Evolutionary conservation across 495 filamentous ascomycete genomes (phyloP).

Genomic region (Letharia lupina): DNA sequence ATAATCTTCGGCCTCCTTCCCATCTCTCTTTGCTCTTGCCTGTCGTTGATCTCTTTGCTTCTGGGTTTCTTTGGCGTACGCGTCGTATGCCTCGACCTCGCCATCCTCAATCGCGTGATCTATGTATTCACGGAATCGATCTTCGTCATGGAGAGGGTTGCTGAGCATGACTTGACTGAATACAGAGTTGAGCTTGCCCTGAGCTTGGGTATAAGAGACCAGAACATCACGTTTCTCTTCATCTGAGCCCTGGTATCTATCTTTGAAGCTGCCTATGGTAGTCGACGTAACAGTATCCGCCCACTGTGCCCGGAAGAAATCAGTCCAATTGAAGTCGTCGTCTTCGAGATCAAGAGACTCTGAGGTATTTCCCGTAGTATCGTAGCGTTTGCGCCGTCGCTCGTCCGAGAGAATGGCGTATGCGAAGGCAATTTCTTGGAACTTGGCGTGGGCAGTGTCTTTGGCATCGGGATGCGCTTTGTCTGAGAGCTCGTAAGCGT

Average conservation of each 20-base stretch:
- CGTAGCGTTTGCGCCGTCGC: constrained; percentile 70
- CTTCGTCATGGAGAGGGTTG: constrained; percentile 76
- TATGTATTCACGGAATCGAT: constrained; percentile 70
- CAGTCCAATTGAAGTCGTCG: constrained; percentile 79
- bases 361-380: constrained; percentile 76
- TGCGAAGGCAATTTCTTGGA: constrained; percentile 87
- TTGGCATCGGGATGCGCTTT: constrained; percentile 59
- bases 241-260: constrained; percentile 74
- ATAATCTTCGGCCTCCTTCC: constrained; percentile 59
- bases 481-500: constrained; percentile 40
- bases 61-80: constrained; percentile 64
- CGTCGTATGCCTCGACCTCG: constrained; percentile 54
- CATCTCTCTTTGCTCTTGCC: constrained; percentile 45
- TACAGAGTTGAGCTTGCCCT: constrained; percentile 66
- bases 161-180: constrained; percentile 82
- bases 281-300: constrained; percentile 59
- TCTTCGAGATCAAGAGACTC: constrained; percentile 62
- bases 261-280: constrained; percentile 61
- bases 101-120: constrained; percentile 66
- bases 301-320: constrained; percentile 80
- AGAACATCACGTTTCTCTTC: constrained; percentile 74
- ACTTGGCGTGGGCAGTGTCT: constrained; percentile 61
- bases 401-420: constrained; percentile 85
- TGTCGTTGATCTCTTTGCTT: constrained; percentile 51
- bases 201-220: constrained; percentile 55